phyloP scores from a whole-genome alignment of 176 grass and related monocot genomes.

The Carex scoparia region DNA sequence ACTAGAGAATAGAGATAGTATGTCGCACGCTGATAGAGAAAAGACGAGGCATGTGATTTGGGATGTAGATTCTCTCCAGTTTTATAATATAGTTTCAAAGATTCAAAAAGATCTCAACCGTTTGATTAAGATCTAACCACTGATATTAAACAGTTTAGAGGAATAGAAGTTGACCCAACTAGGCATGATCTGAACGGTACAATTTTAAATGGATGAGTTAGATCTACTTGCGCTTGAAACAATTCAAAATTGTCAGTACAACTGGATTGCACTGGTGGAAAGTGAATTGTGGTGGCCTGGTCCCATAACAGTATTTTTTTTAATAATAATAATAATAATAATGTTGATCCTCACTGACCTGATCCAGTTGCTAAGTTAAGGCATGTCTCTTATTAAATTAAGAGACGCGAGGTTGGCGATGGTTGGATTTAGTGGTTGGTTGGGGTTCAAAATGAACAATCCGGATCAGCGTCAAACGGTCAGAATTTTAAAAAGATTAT shows the following conservation, averaged over 20 bases:
- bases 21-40: background rate
- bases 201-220: background rate
- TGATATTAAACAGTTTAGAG: background rate
- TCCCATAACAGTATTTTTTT: background rate
- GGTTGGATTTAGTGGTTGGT: background rate
- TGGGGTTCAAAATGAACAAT: too few relatives aligned
- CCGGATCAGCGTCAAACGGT: too few relatives aligned
- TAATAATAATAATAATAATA: background rate
- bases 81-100: background rate
- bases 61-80: background rate
- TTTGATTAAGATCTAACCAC: background rate
- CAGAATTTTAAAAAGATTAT: too few relatives aligned
- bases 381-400: slow-evolving; percentile 21
- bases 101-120: background rate
- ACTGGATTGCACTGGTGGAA: background rate
- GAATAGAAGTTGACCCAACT: background rate
- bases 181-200: background rate
- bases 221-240: background rate
- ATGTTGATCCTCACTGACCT: slow-evolving; percentile 6
- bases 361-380: slow-evolving; percentile 14
- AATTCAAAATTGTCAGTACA: background rate
- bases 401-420: background rate
- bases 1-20: background rate
- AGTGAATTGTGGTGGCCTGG: background rate
- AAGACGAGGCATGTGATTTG: background rate